phyloP scores from a whole-genome alignment of 2,329 filamentous ascomycete species.

The Xylariaceae sp. region DNA sequence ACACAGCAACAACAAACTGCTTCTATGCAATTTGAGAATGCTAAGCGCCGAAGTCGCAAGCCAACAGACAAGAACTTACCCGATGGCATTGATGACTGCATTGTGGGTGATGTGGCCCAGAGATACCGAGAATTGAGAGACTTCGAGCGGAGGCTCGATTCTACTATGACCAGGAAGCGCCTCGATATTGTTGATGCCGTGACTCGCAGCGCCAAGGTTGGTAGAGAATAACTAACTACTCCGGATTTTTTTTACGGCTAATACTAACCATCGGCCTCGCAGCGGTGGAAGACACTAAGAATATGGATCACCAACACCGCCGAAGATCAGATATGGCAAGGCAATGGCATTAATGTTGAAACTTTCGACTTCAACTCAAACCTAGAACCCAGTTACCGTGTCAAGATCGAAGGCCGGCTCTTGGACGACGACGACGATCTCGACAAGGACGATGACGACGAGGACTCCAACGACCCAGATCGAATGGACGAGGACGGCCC shows the following conservation, averaged over 20 bases:
- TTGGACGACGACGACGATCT: slow-evolving; percentile 61
- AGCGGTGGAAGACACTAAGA: slow-evolving; percentile 79
- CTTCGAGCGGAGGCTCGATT: slow-evolving; percentile 82
- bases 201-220: slow-evolving; percentile 66
- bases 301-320: slow-evolving; percentile 95
- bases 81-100: slow-evolving; percentile 78
- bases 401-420: slow-evolving; percentile 86
- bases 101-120: slow-evolving; percentile 75
- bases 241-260: background rate
- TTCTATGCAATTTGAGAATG: slow-evolving; percentile 55
- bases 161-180: slow-evolving; percentile 89
- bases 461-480: slow-evolving; percentile 44
- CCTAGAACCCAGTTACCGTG: slow-evolving; percentile 73
- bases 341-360: slow-evolving; percentile 62
- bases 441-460: slow-evolving; percentile 48
- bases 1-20: slow-evolving; percentile 49
- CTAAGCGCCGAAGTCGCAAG: slow-evolving; percentile 78
- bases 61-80: slow-evolving; percentile 94
- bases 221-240: slow-evolving; percentile 13
- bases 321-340: slow-evolving; percentile 92
- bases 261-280: slow-evolving; percentile 15
- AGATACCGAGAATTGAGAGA: slow-evolving; percentile 82
- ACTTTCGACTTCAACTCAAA: slow-evolving; percentile 78
- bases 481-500: slow-evolving; percentile 58
- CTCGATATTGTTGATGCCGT: slow-evolving; percentile 83